Percentiles rank a stretch among this genome's conserved stretches.
Evolutionary conservation across 2,329 filamentous ascomycete genomes (phyloP).

Genomic region (Arthrobotrys megalospora): DNA sequence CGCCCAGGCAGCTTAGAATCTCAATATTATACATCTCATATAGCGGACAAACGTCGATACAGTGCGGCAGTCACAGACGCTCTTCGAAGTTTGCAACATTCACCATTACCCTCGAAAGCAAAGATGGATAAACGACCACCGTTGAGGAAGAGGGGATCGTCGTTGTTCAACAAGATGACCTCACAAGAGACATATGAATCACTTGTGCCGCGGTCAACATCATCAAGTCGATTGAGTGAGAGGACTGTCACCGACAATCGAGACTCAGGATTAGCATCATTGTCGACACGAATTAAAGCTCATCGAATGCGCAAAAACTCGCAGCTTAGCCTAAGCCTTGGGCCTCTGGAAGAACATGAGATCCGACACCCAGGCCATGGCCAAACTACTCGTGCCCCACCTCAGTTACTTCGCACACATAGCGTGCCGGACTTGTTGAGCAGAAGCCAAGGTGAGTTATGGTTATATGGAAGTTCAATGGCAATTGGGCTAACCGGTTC

Average conservation of each 20-base stretch:
- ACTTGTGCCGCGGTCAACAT: slow-evolving; percentile 55
- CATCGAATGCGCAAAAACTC: slow-evolving; percentile 59
- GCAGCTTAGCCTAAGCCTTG: slow-evolving; percentile 52
- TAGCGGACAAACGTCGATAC: slow-evolving; percentile 47
- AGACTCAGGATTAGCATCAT: slow-evolving; percentile 50
- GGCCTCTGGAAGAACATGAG: slow-evolving; percentile 57
- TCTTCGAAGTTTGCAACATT: slow-evolving; percentile 15
- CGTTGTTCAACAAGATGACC: slow-evolving; percentile 60
- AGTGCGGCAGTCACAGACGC: slow-evolving; percentile 34
- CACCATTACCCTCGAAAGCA: slow-evolving; percentile 1
- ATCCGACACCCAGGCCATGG: slow-evolving; percentile 45
- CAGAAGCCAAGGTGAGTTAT: slow-evolving; percentile 46
- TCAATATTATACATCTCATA: slow-evolving; percentile 25
- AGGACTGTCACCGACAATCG: slow-evolving; percentile 43
- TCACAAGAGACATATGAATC: slow-evolving; percentile 59
- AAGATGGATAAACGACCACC: slow-evolving; percentile 52
- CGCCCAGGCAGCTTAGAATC: slow-evolving; percentile 27
- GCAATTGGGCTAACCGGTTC: neutral
- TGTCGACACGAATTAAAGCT: slow-evolving; percentile 55
- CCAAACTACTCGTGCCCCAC: slow-evolving; percentile 34
- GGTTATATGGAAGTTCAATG: neutral
- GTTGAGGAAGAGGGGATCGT: slow-evolving; percentile 56
- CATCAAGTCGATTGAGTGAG: slow-evolving; percentile 55
- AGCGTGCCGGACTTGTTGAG: slow-evolving; percentile 59
- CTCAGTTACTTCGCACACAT: slow-evolving; percentile 46